Evolutionary conservation across 2,329 filamentous ascomycete genomes (phyloP), one percentile per base, ranked within the genome.

Genomic region (Mycocentrospora acerina): DNA sequence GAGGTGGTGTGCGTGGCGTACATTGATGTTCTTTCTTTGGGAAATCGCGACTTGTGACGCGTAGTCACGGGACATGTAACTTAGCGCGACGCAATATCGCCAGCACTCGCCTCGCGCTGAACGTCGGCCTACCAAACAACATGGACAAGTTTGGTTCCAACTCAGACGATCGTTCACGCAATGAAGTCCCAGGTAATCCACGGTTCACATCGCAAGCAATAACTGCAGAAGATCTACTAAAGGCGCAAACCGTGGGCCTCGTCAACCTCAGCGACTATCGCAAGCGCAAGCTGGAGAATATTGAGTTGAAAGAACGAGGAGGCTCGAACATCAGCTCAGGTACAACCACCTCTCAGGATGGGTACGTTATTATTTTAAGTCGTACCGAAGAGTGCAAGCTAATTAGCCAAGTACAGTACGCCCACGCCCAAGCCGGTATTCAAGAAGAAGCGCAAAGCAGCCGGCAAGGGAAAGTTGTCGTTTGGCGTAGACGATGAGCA

Each of bases 181-280:
- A 42, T 24, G 48, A 50, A 19, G 51, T 38, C 2, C 43, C 60
- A n/a, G 18, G 73, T 64, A 27, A 72, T 39, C 69, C 72, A 11
- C 82, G 85, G 46, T 95, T 95, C 69, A 84, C 83, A 2, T 76
- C 84, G 28, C 86, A 90, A 60, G 84, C 83, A 48, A 77, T 85
- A 53, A 86, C 86, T 1, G 86, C 88, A 1, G 82, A 91, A 66
- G 85, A 95, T 60, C 77, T 89, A 11, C 77, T 95, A 32, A 91
- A 91, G 44, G 88, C 82, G 37, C 83, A 89, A 60, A 95, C 89
- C 0, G 90, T 96, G 51, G 93, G 93, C 27, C 83, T 98, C 3
- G 91, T 97, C 36, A 82, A 88, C 41, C 83, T 96, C 29, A 89
- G 88, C 51, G 93, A 97, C 64, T 97, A 95, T 68, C 89, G 91